Conservation (phyloP, 2,329 filamentous ascomycete genomes). For the Trichoderma harzianum region DNA sequence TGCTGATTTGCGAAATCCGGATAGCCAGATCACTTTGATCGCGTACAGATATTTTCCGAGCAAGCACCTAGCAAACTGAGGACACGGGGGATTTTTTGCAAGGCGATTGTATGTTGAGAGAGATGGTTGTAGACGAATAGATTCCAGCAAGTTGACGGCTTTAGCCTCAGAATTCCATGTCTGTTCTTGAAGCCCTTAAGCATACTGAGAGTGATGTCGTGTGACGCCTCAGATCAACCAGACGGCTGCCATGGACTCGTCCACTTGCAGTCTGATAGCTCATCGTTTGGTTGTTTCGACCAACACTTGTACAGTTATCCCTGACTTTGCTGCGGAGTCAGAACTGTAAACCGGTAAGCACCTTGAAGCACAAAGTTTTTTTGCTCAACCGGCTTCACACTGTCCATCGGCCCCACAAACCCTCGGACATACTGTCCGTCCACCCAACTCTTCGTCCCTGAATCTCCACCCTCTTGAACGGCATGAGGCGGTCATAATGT, state of each 20-base stretch:
- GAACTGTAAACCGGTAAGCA: not conserved
- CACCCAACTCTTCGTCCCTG: not conserved
- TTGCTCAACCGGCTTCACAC: not conserved
- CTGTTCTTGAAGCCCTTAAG: not conserved
- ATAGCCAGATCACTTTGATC: not conserved
- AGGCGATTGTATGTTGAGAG: not conserved
- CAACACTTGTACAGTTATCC: not conserved
- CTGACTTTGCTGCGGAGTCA: not conserved
- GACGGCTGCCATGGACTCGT: not conserved
- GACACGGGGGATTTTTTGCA: accelerated
- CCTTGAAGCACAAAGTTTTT: not conserved
- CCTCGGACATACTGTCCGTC: not conserved
- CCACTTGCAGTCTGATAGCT: not conserved
- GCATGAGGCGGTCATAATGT: not conserved
- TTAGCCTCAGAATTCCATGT: not conserved
- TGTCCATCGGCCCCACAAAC: not conserved
- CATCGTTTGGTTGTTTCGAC: not conserved
- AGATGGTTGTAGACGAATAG: not conserved
- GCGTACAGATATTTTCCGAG: not conserved
- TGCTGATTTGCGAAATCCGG: constrained; percentile 23
- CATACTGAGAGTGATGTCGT: not conserved
- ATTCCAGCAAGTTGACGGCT: too few relatives aligned
- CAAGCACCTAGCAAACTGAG: not conserved
- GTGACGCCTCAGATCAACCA: not conserved
- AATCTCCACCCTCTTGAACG: not conserved